Base-by-base conservation (phyloP, 106 monocot genomes). In the Alisma plantagoaquatica region DNA sequence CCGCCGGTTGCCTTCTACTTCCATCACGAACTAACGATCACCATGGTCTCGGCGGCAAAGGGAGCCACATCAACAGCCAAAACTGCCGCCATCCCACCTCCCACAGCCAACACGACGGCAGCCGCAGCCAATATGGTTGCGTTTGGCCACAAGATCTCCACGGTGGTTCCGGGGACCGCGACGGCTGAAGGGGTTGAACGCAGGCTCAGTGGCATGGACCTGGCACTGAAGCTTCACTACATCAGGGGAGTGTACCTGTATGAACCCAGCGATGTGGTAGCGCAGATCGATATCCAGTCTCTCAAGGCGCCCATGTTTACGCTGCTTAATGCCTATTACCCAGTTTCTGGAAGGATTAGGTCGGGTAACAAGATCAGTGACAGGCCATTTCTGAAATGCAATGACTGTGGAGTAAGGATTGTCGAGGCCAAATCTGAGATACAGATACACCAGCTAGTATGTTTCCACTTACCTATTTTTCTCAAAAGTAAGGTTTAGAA, bases 171-270 rank as follows among this genome's bases (percentile, higher is more conserved):
- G 26, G 67, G 35, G 6, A 38, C 25, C 27, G 29, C 51, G 41
- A 23, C 67, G 5, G 67, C 41, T 1, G 33, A 41, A 24, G 11
- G 17, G 27, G 28, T 6, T 9, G 21, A 22, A 41, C 20, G 50
- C 33, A 29, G 29, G 42, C 51, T 68, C 9, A 49, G 17, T 49
- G 18, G 54, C 67, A 49, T 59, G 27, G 67, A 68, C 59, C 49
- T 68, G 49, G 58, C 52, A 38, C 33, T 68, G 58, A 57, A 59
- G 50, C 57, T 59, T 20, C 67, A 68, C 42, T 59, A 59, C 67
- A 27, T 68, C 38, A 16, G 58, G 25, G 38, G 58, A 1, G 67
- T 59, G 20, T 56, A 58, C 50, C 59, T 41, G 58, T 68, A 50
- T 50, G 11, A 33, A 8, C 31, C 33, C 10, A 27, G 19, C 9